Percentiles rank a stretch among this genome's conserved stretches.
These are phyloP conservation scores for Mycosphaerella arachidis DNA, from an alignment of 2,329 filamentous ascomycete genomes.

Conservation along the genomic window DNA sequence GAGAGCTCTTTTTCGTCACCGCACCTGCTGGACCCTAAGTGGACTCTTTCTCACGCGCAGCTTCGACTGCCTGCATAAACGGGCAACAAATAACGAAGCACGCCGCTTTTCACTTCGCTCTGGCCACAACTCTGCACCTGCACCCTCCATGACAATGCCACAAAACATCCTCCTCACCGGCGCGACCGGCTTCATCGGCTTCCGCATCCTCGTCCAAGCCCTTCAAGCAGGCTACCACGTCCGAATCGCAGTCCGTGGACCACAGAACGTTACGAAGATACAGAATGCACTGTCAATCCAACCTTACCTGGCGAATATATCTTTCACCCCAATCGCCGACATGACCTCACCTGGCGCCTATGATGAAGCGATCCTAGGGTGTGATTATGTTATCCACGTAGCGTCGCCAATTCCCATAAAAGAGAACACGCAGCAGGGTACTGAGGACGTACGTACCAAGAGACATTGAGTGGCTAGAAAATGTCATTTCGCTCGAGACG, in stretches of 20 bases:
- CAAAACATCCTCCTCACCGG: constrained; percentile 8
- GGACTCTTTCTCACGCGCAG: background rate
- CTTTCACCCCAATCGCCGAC: constrained; percentile 34
- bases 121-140: background rate
- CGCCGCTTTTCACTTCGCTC: background rate
- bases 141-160: background rate
- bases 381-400: constrained; percentile 29
- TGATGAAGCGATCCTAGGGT: constrained; percentile 32
- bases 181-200: constrained; percentile 30
- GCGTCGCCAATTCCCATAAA: constrained; percentile 24
- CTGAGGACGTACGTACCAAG: background rate
- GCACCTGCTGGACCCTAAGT: background rate
- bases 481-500: no score
- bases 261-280: constrained; percentile 9
- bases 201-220: constrained; percentile 22
- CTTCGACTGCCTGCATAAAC: background rate
- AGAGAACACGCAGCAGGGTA: background rate
- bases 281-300: background rate
- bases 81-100: background rate
- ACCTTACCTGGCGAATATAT: constrained; percentile 21
- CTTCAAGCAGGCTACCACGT: constrained; percentile 21
- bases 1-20: background rate
- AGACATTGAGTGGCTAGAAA: no score
- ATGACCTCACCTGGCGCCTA: constrained; percentile 30
- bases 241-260: constrained; percentile 16